Conservation (phyloP, 257 asterid genomes). For the Lithospermum erythrorhizon region DNA sequence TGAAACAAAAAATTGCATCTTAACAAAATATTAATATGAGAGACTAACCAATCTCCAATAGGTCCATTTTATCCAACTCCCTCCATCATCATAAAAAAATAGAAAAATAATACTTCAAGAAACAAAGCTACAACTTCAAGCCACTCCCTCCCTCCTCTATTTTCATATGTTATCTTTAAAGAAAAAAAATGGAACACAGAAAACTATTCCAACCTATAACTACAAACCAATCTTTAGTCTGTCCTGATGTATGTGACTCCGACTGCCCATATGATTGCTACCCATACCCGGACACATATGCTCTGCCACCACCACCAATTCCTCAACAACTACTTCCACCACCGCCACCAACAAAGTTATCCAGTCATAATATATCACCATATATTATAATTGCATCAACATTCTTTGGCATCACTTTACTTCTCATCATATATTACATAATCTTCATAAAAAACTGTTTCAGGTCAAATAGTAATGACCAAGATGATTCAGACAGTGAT, state of each 20-base stretch:
- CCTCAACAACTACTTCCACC: conserved; percentile 1
- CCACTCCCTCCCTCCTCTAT: not conserved
- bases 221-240: conserved; percentile 12
- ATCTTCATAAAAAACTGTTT: conserved; percentile 17
- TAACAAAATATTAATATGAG: not conserved
- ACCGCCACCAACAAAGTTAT: not conserved
- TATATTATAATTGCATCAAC: conserved; percentile 14
- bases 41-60: not conserved
- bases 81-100: not conserved
- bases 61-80: not conserved
- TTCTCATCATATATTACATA: conserved; percentile 19
- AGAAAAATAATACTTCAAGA: not conserved
- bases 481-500: conserved; percentile 8
- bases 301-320: conserved; percentile 4
- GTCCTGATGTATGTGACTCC: conserved; percentile 16
- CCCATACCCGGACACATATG: not conserved
- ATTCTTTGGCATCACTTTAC: conserved; percentile 13
- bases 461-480: conserved; percentile 2
- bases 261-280: conserved; percentile 20
- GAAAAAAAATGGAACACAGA: conserved; percentile 13
- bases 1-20: not conserved
- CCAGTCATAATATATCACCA: conserved; percentile 10
- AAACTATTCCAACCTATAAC: conserved; percentile 9
- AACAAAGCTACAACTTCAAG: not conserved
- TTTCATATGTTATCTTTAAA: not conserved